Evolutionary conservation across 768 basidiomycete genomes (phyloP), one percentile per base, ranked within the genome.

Genomic region (Naganishia onofrii): DNA sequence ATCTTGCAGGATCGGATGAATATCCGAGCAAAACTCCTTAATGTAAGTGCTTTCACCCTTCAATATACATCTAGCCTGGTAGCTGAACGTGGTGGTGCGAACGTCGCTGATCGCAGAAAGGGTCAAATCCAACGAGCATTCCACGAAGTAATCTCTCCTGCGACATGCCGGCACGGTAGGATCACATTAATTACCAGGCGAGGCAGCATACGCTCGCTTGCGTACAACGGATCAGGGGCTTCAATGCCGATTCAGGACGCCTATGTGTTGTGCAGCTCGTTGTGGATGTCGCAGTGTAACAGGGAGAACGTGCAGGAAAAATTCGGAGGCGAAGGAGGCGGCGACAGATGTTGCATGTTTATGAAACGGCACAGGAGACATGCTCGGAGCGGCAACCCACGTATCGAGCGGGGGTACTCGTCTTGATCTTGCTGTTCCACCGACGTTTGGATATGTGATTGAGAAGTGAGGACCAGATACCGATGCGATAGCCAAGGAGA

Each of bases 361-460:
- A 31, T 55, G 69, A 70, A 63, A 70, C 69, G 52, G 69, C 63
- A 42, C 63, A 70, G 67, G 67, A 57, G 67, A 46, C 48, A n/a
- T 65, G 6, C 8, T 21, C 36, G 42, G n/a, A n/a, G n/a, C n/a
- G n/a, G n/a, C n/a, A n/a, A n/a, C 15, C 9, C 9, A 2, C 2
- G 42, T 42, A 2, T 42, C 9, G 15, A 7, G 42, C 9, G 2
- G 7, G 42, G 42, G 15, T 42, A 17, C 15, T 42, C 2, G 15
- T 42, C 9, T 2, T 7, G n/a, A 8, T 23, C 8, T 2, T 4
- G 21, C 10, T 52, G 51, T 29, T 29, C 7, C 32, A 12, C 31
- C 57, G 69, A 70, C 66, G 60, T 70, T 70, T 46, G 69, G 66
- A 31, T 70, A 48, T 23, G 46, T 51, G 9, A 54, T 21, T 5